Evolutionary conservation across 176 grass and related monocot genomes (phyloP).

Genomic region (Zea luxurians): DNA sequence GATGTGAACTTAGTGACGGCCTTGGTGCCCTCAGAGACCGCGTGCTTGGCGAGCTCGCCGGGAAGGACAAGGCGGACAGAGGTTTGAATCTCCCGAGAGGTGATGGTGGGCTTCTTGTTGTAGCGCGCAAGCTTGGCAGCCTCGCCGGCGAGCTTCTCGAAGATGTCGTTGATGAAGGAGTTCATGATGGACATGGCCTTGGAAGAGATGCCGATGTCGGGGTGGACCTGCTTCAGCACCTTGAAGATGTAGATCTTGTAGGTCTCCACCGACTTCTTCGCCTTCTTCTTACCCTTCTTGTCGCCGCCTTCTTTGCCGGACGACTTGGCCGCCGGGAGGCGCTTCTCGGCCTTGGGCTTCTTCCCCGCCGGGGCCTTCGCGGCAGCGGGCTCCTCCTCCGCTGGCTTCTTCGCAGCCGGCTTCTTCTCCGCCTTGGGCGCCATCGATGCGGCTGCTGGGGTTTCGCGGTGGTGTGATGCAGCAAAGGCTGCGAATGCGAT

Average conservation of each 20-base stretch:
- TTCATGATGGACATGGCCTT: constrained; percentile 88
- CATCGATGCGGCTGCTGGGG: neutral
- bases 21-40: constrained; percentile 52
- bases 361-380: constrained; percentile 20
- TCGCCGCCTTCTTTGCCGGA: constrained; percentile 46
- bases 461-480: neutral
- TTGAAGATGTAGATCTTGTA: constrained; percentile 99
- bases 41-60: constrained; percentile 57
- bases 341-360: constrained; percentile 19
- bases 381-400: constrained; percentile 4
- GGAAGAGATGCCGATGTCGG: constrained; percentile 65
- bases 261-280: constrained; percentile 58
- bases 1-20: constrained; percentile 52
- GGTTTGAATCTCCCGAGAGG: constrained; percentile 40
- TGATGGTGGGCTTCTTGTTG: constrained; percentile 70
- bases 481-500: neutral
- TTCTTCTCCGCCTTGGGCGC: constrained; percentile 39
- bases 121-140: constrained; percentile 53
- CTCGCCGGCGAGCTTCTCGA: constrained; percentile 64
- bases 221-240: constrained; percentile 80
- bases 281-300: constrained; percentile 51
- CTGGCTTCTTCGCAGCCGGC: constrained; percentile 32
- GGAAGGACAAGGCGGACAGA: constrained; percentile 41
- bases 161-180: constrained; percentile 81
- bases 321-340: neutral